phyloP scores from a whole-genome alignment of 306 rosid genomes.

The Cucumis hystrix region DNA sequence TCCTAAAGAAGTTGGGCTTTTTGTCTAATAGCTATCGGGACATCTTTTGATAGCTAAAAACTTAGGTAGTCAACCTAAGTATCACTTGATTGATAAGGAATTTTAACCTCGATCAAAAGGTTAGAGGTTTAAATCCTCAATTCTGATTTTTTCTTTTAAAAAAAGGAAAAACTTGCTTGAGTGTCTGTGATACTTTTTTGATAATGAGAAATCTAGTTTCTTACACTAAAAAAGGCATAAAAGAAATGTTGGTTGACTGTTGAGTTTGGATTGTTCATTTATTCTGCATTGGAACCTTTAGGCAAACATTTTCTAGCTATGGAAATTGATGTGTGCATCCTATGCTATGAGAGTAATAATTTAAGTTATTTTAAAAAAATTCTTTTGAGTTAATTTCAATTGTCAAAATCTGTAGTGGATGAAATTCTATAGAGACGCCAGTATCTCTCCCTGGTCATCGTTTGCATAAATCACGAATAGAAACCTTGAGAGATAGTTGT shows the following conservation, averaged over 20 bases:
- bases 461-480: neutral
- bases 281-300: neutral
- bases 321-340: neutral
- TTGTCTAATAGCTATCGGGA: neutral
- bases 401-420: neutral
- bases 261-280: neutral
- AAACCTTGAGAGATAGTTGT: neutral
- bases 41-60: neutral
- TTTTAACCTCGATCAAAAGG: neutral
- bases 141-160: neutral
- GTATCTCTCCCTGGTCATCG: neutral
- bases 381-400: neutral
- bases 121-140: neutral
- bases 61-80: neutral
- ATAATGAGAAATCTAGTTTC: neutral
- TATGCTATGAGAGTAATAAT: neutral
- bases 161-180: too few species aligned
- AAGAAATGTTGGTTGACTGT: neutral
- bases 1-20: neutral
- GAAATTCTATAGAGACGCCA: neutral
- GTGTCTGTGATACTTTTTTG: too few species aligned
- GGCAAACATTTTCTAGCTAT: neutral
- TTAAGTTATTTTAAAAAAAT: neutral
- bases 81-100: neutral
- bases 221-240: neutral